Evolutionary conservation across 2,329 filamentous ascomycete species (phyloP).

Genomic region (Arachnopeziza araneosa): DNA sequence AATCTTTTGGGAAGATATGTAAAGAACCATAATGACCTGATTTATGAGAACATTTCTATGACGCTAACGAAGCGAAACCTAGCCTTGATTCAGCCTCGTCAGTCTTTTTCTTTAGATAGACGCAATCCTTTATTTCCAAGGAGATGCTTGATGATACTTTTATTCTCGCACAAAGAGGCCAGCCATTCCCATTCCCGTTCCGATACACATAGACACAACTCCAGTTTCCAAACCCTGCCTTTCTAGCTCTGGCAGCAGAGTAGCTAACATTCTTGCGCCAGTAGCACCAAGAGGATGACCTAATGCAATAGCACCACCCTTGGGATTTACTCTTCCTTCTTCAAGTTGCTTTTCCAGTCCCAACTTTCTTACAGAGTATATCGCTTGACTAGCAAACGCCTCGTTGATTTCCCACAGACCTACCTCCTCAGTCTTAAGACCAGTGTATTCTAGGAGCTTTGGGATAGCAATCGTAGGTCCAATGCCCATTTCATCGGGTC

Average conservation of each 20-base stretch:
- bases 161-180: constrained; percentile 61
- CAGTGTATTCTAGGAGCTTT: constrained; percentile 65
- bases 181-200: constrained; percentile 75
- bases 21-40: not conserved
- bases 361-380: constrained; percentile 67
- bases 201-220: constrained; percentile 87
- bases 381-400: constrained; percentile 61
- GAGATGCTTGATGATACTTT: not conserved
- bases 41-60: not conserved
- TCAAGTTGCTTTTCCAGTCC: constrained; percentile 50
- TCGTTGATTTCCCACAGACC: constrained; percentile 93
- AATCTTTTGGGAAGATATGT: not conserved
- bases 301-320: constrained; percentile 89
- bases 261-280: constrained; percentile 70
- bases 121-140: not conserved
- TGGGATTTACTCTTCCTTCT: constrained; percentile 67
- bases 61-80: not conserved
- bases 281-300: constrained; percentile 90
- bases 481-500: constrained; percentile 90
- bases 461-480: constrained; percentile 85
- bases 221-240: constrained; percentile 67
- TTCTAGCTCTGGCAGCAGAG: constrained; percentile 60
- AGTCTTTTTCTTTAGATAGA: not conserved
- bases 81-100: not conserved
- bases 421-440: constrained; percentile 63